Conservation (phyloP, 75 land plant genomes). For the Selaginella moellendorffii region DNA sequence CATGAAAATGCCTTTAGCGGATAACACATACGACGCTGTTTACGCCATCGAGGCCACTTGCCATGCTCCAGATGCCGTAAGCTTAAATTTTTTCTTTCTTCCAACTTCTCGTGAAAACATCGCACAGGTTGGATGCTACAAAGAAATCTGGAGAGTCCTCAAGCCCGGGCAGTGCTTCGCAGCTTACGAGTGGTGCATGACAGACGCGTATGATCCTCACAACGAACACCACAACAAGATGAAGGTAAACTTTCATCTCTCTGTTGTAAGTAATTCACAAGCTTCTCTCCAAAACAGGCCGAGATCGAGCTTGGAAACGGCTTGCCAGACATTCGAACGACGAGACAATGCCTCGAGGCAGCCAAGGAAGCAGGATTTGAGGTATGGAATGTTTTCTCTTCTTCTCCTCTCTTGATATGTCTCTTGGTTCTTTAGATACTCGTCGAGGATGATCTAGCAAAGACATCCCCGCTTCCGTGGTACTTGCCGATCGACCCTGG, state of each 20-base stretch:
- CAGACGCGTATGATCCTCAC: constrained; percentile 67
- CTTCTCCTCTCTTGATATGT: background rate
- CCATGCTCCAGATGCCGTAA: constrained; percentile 95
- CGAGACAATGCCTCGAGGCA: constrained; percentile 63
- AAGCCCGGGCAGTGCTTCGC: constrained; percentile 96
- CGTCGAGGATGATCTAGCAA: constrained; percentile 84
- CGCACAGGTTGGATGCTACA: constrained; percentile 74
- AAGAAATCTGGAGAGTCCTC: constrained; percentile 73
- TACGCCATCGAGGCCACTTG: constrained; percentile 99
- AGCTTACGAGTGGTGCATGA: constrained; percentile 98
- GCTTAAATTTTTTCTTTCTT: constrained; percentile 4
- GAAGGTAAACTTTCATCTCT: constrained; percentile 43
- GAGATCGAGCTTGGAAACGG: constrained; percentile 96
- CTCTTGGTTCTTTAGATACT: too few species aligned
- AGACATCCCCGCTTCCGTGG: constrained; percentile 72
- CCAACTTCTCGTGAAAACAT: background rate
- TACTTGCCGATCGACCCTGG: constrained; percentile 71
- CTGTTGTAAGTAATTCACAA: background rate
- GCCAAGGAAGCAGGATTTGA: constrained; percentile 82
- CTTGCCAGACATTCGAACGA: constrained; percentile 78
- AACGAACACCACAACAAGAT: constrained; percentile 64
- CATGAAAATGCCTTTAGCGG: constrained; percentile 92
- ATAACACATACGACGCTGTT: constrained; percentile 74
- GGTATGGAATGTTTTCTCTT: constrained; percentile 28
- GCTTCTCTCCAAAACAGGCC: constrained; percentile 29